A percentile compares a stretch with the other conserved stretches of the same genome.
These are phyloP conservation scores for Neopestalotiopsis rosae DNA, from an alignment of 2,329 filamentous ascomycete genomes.

Conservation along the genomic window DNA sequence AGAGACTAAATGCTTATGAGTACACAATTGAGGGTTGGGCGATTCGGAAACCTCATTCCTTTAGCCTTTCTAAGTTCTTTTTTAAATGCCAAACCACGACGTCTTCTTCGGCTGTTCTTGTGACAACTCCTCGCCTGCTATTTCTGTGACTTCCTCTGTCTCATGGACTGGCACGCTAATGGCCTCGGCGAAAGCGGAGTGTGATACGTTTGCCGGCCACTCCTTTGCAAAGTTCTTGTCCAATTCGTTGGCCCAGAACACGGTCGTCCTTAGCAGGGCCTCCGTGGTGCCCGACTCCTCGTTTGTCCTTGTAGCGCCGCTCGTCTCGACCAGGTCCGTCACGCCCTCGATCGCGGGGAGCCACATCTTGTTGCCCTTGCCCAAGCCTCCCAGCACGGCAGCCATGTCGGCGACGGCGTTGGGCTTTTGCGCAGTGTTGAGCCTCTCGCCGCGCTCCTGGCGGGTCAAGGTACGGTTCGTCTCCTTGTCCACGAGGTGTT, in stretches of 20 bases:
- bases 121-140: conserved; percentile 19
- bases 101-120: conserved; percentile 16
- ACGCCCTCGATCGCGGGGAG: conserved; percentile 21
- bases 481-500: conserved; percentile 46
- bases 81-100: conserved; percentile 9
- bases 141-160: conserved; percentile 8
- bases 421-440: conserved; percentile 63
- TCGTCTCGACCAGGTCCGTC: conserved; percentile 25
- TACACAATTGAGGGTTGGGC: conserved; percentile 5
- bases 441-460: conserved; percentile 52
- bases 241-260: conserved; percentile 57
- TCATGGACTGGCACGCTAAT: conserved; percentile 14
- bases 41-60: neutral
- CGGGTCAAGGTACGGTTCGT: conserved; percentile 38
- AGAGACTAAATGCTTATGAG: conserved; percentile 10
- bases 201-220: conserved; percentile 61
- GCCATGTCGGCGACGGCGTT: conserved; percentile 70
- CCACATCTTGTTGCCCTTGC: conserved; percentile 56
- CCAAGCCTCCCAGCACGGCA: conserved; percentile 57
- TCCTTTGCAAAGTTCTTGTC: conserved; percentile 52
- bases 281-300: conserved; percentile 21
- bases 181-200: conserved; percentile 32
- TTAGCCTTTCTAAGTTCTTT: conserved; percentile 13
- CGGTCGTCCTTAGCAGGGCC: conserved; percentile 45
- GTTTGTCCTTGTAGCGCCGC: conserved; percentile 23